phyloP scores from a whole-genome alignment of 345 rosid species.

The Aethionema arabicum region DNA sequence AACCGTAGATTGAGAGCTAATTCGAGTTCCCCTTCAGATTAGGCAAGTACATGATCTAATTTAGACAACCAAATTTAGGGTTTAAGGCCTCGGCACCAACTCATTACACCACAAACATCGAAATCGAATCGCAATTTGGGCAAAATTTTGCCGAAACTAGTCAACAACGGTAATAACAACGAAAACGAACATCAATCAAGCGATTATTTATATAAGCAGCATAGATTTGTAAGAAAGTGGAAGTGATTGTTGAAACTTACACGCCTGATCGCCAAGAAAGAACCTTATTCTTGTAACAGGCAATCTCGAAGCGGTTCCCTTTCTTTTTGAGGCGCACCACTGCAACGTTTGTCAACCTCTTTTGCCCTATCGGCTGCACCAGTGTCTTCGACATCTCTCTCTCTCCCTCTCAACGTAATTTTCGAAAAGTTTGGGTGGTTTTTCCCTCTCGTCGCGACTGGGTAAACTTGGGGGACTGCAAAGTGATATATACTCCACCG shows the following conservation, averaged over 20 bases:
- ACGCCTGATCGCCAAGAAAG: slow-evolving; percentile 98
- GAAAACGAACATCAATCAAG: neutral
- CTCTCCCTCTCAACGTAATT: neutral
- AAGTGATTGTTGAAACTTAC: slow-evolving; percentile 44
- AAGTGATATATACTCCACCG: no score
- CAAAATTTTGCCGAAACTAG: neutral
- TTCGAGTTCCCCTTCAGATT: slow-evolving; percentile 7
- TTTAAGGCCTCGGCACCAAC: neutral
- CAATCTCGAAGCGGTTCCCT: slow-evolving; percentile 92
- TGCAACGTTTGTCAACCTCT: slow-evolving; percentile 94
- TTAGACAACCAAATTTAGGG: neutral
- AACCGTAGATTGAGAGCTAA: neutral
- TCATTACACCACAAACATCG: neutral
- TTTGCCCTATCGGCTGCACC: slow-evolving; percentile 88
- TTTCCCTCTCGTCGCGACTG: no score
- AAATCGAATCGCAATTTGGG: neutral
- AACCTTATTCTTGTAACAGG: slow-evolving; percentile 98
- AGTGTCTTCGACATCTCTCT: slow-evolving; percentile 69
- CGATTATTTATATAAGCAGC: neutral
- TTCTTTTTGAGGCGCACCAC: slow-evolving; percentile 86
- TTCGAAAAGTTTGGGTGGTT: no score
- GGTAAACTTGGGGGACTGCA: no score
- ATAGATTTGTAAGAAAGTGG: neutral
- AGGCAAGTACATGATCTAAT: neutral
- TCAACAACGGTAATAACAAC: neutral